Conservation (phyloP, 805 yeast species). For the Priceomyces medius region DNA sequence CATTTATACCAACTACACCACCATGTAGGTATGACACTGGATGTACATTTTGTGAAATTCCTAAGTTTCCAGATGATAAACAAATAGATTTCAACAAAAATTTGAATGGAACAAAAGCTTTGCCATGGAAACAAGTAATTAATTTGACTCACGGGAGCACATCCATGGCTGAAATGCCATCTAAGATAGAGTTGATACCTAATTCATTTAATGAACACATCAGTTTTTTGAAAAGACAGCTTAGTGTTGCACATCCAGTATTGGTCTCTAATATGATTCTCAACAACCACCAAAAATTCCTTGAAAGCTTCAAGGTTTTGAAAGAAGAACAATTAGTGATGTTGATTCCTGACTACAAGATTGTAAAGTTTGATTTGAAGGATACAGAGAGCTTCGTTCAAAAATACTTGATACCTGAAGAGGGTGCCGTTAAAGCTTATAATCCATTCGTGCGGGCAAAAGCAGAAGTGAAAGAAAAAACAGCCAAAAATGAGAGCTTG, state of each 20-base stretch:
- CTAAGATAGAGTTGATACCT: constrained; percentile 50
- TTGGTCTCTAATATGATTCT: constrained; percentile 47
- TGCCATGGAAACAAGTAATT: constrained; percentile 56
- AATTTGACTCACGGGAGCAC: constrained; percentile 45
- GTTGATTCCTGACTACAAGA: constrained; percentile 55
- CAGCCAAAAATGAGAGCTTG: constrained; percentile 1
- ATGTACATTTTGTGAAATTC: constrained; percentile 53
- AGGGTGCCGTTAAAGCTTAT: constrained; percentile 16
- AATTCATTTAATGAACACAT: constrained; percentile 42
- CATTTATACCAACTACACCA: constrained; percentile 40
- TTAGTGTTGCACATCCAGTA: constrained; percentile 50
- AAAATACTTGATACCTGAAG: constrained; percentile 39
- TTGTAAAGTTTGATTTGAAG: constrained; percentile 33
- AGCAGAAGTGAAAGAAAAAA: not conserved
- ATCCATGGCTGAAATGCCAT: constrained; percentile 43
- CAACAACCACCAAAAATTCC: constrained; percentile 9
- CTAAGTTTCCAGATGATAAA: constrained; percentile 40
- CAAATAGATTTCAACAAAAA: constrained; percentile 40
- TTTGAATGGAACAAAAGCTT: constrained; percentile 48
- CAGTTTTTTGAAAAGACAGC: constrained; percentile 25
- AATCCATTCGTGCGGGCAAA: constrained; percentile 22
- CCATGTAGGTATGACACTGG: constrained; percentile 55
- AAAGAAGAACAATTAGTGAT: constrained; percentile 30
- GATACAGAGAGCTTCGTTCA: constrained; percentile 38
- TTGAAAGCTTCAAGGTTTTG: constrained; percentile 6